A percentile compares a stretch with the other conserved stretches of the same genome.
Conservation (phyloP, 1,284 basidiomycete genomes). For the Phylloboletellus chloephorus region DNA sequence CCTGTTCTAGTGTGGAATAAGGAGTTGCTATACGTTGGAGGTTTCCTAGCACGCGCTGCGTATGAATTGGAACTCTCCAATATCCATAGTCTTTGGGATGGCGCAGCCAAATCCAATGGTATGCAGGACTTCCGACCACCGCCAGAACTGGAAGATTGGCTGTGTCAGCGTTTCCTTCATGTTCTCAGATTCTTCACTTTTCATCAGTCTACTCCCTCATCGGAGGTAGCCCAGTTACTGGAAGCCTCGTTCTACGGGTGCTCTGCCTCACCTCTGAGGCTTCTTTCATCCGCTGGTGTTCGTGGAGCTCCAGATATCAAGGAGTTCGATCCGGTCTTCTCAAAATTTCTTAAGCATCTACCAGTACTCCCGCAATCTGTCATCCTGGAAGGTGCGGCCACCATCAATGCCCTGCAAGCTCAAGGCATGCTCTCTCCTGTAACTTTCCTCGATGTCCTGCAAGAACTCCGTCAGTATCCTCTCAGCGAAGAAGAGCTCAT, state of each 20-base stretch:
- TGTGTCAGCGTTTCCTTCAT: constrained; percentile 71
- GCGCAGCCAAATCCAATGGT: constrained; percentile 33
- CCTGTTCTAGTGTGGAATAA: constrained; percentile 70
- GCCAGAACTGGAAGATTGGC: constrained; percentile 43
- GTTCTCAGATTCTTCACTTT: constrained; percentile 89
- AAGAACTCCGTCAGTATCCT: constrained; percentile 72
- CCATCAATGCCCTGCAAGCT: constrained; percentile 63
- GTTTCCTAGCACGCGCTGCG: constrained; percentile 73
- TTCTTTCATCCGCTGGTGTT: constrained; percentile 81
- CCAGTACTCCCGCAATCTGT: constrained; percentile 72
- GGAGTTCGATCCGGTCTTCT: constrained; percentile 70
- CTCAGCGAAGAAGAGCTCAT: constrained; percentile 73
- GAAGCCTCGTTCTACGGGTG: constrained; percentile 83
- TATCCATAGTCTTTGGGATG: constrained; percentile 54
- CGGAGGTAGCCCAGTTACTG: constrained; percentile 75
- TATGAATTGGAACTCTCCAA: constrained; percentile 82
- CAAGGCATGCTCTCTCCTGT: constrained; percentile 78
- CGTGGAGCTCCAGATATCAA: constrained; percentile 68
- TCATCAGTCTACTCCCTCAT: constrained; percentile 80
- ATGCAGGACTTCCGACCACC: constrained; percentile 27
- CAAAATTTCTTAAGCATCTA: constrained; percentile 75
- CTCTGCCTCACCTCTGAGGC: constrained; percentile 49
- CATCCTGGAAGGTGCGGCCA: constrained; percentile 55
- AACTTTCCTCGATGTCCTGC: constrained; percentile 80
- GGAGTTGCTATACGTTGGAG: constrained; percentile 82